Evolutionary conservation across 2,329 filamentous ascomycete species (phyloP), one percentile per base, ranked within the genome.

Genomic region (Coniochaeta hoffmannii): DNA sequence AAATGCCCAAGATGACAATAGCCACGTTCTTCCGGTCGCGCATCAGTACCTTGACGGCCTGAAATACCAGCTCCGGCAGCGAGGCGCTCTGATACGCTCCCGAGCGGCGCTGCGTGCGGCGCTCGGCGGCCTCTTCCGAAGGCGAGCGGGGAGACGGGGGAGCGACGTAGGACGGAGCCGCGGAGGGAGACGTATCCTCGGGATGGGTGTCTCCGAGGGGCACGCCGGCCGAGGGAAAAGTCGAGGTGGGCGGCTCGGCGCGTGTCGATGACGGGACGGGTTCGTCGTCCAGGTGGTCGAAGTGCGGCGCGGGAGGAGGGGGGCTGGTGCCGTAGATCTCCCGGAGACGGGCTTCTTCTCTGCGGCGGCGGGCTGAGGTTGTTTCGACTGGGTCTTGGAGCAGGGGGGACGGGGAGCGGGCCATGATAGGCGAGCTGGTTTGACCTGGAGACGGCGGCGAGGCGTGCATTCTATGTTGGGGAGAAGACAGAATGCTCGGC

Each of bases 1-100:
- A 64, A 2, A 80, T 56, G 55, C 78, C 76, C 53, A 87, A 69
- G 0, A 80, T 62, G 5, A 73, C 70, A 26, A 86, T 85, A n/a
- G 76, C 69, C 10, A 85, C 65, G 55, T 86, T 86, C 69, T 79
- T 84, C 56, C 74, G 74, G 61, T 86, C 83, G 50, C 77, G 74
- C 61, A 86, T 63, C 17, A 81, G 66, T 8, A 86, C 77, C 31
- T 76, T 73, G 53, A 73, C 69, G 0, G 81, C 80, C 59, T 82
- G 78, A 9, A 81, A 61, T 0, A 86, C 63, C 9, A 86, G 69
- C 57, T 83, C 77, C 0, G 74, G 69, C 11, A 86, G 71, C 1
- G 78, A 79, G 0, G 79, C 78, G 10, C 68, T 68, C 57, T 77
- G 71, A 53, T 71, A 68, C 30, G 35, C 34, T 14, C 31, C 41